These are phyloP conservation scores for Castanopsis chinensis DNA, from an alignment of 306 rosid genomes.

Conservation along the genomic window DNA sequence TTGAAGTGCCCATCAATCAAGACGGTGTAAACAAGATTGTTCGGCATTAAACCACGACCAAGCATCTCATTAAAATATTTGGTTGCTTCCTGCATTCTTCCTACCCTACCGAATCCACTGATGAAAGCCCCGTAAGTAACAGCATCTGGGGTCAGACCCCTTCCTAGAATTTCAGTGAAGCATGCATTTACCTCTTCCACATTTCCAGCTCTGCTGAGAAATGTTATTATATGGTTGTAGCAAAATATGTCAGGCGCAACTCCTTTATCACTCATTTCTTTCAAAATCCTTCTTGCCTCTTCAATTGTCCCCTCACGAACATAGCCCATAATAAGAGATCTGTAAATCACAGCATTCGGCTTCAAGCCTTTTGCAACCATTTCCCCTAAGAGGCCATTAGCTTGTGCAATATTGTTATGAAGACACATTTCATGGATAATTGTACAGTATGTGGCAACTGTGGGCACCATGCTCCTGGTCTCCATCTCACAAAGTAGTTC, in stretches of 20 bases:
- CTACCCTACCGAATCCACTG: constrained; percentile 22
- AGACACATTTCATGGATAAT: constrained; percentile 30
- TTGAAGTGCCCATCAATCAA: constrained; percentile 41
- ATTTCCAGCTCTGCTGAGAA: constrained; percentile 29
- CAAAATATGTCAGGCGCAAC: constrained; percentile 32
- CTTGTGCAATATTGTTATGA: constrained; percentile 20
- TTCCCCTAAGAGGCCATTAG: constrained; percentile 17
- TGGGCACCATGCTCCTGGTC: constrained; percentile 25
- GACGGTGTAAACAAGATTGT: constrained; percentile 26
- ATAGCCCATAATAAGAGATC: constrained; percentile 27
- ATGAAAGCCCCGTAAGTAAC: constrained; percentile 46
- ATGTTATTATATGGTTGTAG: constrained; percentile 37
- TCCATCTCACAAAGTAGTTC: constrained; percentile 37
- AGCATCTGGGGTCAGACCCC: constrained; percentile 38
- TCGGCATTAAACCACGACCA: constrained; percentile 29
- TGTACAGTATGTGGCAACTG: constrained; percentile 25
- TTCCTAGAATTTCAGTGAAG: constrained; percentile 33
- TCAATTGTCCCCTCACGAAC: constrained; percentile 25
- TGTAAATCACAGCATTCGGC: constrained; percentile 27
- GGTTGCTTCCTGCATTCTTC: constrained; percentile 37
- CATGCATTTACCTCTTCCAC: constrained; percentile 28
- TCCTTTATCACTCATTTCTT: constrained; percentile 32
- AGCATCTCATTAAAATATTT: constrained; percentile 40
- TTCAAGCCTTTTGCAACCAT: constrained; percentile 30
- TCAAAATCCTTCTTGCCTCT: constrained; percentile 27